A percentile compares a stretch with the other conserved stretches of the same genome.
Evolutionary conservation across 2,329 filamentous ascomycete genomes (phyloP).

Genomic region (Aspergillus tanneri): DNA sequence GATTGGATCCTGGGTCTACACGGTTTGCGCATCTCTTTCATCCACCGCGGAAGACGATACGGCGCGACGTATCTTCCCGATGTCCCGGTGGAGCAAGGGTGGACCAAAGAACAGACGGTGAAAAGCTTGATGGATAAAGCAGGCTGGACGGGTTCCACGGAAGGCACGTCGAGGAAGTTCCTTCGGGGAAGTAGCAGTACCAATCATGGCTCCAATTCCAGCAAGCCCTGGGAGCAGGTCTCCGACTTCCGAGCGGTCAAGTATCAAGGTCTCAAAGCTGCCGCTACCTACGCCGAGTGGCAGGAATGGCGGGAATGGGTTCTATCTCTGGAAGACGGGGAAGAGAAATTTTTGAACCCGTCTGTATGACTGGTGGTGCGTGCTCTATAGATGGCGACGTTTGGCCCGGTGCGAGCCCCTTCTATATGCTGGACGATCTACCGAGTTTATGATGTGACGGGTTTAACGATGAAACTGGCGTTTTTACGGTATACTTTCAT

Average conservation of each 20-base stretch:
- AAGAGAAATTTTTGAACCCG: constrained; percentile 21
- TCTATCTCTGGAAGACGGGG: constrained; percentile 31
- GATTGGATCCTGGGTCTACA: constrained; percentile 88
- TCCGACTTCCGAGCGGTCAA: constrained; percentile 70
- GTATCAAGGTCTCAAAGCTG: constrained; percentile 82
- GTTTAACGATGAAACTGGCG: neutral
- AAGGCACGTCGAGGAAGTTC: constrained; percentile 38
- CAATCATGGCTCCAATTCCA: constrained; percentile 15
- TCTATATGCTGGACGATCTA: neutral
- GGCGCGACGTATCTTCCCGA: constrained; percentile 91
- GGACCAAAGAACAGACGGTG: constrained; percentile 89
- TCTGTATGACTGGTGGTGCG: neutral
- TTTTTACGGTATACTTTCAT: neutral
- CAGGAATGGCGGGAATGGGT: constrained; percentile 78
- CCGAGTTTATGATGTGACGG: neutral
- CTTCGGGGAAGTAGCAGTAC: constrained; percentile 41
- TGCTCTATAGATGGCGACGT: neutral
- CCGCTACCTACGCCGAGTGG: constrained; percentile 70
- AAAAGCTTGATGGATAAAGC: constrained; percentile 91
- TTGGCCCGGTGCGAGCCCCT: neutral
- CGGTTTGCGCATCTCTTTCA: constrained; percentile 82
- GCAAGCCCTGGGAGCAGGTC: constrained; percentile 69
- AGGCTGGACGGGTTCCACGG: constrained; percentile 70
- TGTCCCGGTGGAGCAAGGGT: constrained; percentile 87
- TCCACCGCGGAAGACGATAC: constrained; percentile 68